Conservation (phyloP, 2,329 filamentous ascomycete species). For the Stachybotrys chartarum region DNA sequence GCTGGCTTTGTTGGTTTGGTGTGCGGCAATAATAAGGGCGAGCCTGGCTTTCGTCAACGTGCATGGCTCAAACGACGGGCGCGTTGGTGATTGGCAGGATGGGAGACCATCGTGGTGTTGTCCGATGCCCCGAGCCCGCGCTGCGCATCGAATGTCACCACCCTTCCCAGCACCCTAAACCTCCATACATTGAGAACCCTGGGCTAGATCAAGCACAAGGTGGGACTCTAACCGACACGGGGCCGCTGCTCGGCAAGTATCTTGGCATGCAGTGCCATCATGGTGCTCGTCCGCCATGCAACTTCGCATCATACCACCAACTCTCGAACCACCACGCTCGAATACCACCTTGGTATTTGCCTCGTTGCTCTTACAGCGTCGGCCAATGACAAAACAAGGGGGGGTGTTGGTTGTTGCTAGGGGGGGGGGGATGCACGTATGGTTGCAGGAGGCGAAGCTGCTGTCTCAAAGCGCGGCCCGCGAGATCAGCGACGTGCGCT, state of each 20-base stretch:
- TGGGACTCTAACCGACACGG: not conserved
- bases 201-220: not conserved
- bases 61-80: not conserved
- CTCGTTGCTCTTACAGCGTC: not conserved
- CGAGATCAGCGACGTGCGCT: no score
- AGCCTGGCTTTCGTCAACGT: not conserved
- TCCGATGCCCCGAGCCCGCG: not conserved
- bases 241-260: not conserved
- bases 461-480: no score
- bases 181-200: not conserved
- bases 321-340: no score
- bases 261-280: not conserved
- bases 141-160: not conserved
- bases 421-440: no score
- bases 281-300: not conserved
- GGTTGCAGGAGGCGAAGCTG: no score
- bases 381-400: not conserved
- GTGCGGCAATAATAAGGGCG: not conserved
- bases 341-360: not conserved
- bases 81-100: not conserved
- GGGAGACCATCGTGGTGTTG: not conserved
- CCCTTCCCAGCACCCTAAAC: not conserved
- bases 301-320: not conserved
- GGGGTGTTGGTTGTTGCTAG: no score
- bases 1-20: not conserved